Conservation (phyloP, 495 filamentous ascomycete genomes). For the Pyronema omphalodes region DNA sequence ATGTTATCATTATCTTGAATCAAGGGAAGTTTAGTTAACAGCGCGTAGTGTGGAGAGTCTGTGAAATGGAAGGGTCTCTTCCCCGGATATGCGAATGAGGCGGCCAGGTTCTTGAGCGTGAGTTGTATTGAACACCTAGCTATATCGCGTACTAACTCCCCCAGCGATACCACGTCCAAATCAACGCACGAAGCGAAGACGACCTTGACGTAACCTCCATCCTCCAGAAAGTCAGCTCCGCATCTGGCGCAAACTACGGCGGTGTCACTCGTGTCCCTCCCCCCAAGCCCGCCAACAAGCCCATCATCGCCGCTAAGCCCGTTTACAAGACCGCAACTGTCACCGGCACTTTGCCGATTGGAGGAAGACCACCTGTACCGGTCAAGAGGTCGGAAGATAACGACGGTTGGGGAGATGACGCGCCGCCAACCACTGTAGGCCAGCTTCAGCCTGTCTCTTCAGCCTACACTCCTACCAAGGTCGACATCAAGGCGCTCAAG, state of each 20-base stretch:
- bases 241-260: conserved; percentile 88
- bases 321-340: conserved; percentile 70
- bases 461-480: conserved; percentile 84
- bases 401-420: conserved; percentile 94
- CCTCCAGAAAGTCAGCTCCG: conserved; percentile 83
- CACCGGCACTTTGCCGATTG: conserved; percentile 28
- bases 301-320: conserved; percentile 64
- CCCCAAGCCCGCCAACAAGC: conserved; percentile 37
- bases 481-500: conserved; percentile 52
- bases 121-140: conserved; percentile 17
- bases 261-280: conserved; percentile 32
- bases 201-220: conserved; percentile 78
- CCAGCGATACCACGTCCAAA: conserved; percentile 88
- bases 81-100: conserved; percentile 74
- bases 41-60: conserved; percentile 61
- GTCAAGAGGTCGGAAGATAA: conserved; percentile 37
- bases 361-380: conserved; percentile 44
- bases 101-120: conserved; percentile 76
- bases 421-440: conserved; percentile 66
- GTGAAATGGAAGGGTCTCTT: conserved; percentile 97
- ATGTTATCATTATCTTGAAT: conserved; percentile 6
- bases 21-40: conserved; percentile 7
- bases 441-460: conserved; percentile 84
- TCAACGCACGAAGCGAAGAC: conserved; percentile 77
- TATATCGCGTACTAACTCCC: neutral